Conservation (phyloP, 208 protist genomes). For the Porcisia hertigi region DNA sequence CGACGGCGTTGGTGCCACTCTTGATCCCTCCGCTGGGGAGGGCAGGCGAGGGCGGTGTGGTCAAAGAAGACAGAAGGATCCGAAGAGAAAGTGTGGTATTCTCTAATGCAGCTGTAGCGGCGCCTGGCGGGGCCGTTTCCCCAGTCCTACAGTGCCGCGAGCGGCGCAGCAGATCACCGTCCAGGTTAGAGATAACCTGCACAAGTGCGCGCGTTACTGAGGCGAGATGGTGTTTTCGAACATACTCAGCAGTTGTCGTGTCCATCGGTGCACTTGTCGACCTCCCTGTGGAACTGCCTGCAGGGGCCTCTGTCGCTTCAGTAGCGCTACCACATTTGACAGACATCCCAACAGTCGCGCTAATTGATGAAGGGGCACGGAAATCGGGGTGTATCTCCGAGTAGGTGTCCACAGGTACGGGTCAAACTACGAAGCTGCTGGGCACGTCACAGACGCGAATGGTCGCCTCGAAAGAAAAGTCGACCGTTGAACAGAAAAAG, state of each 20-base stretch:
- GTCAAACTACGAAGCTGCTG: background rate
- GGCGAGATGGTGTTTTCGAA: constrained; percentile 10
- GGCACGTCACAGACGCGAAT: too few species aligned
- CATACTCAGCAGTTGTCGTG: constrained; percentile 13
- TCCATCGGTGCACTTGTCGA: background rate
- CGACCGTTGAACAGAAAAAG: too few species aligned
- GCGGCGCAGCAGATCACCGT: background rate
- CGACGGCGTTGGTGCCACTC: background rate
- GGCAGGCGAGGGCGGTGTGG: background rate
- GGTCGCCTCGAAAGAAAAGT: background rate
- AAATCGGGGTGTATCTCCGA: background rate
- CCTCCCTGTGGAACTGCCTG: background rate
- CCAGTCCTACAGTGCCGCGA: background rate
- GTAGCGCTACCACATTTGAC: background rate
- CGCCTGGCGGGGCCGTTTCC: background rate
- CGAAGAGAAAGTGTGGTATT: constrained; percentile 12
- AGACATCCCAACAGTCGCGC: background rate
- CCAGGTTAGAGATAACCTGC: constrained; percentile 1
- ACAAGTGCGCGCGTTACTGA: background rate
- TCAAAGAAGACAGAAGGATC: constrained; percentile 17
- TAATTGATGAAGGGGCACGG: background rate
- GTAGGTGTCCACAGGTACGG: background rate
- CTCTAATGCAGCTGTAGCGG: background rate
- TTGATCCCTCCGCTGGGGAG: background rate
- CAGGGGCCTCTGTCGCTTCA: background rate